A percentile compares a stretch with the other conserved stretches of the same genome.
Evolutionary conservation across 2,329 filamentous ascomycete genomes (phyloP).

Genomic region (Venturia pyrina): DNA sequence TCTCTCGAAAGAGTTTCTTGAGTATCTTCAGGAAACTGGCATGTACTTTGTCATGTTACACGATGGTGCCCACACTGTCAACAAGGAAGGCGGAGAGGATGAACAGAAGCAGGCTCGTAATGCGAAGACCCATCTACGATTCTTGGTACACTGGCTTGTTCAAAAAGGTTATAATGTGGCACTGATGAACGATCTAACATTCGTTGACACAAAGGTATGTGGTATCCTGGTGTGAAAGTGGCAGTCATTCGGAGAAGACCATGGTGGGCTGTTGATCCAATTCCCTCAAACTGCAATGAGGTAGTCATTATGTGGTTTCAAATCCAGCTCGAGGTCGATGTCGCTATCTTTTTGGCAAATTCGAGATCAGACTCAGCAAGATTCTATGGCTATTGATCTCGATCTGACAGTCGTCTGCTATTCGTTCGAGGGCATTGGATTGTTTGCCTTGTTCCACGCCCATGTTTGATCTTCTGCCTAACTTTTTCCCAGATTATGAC

Average conservation of each 20-base stretch:
- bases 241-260: not conserved
- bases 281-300: not conserved
- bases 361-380: not conserved
- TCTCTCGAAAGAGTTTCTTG: slow-evolving; percentile 39
- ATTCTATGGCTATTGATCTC: not conserved
- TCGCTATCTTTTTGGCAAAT: not conserved
- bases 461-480: not conserved
- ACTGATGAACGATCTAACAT: slow-evolving; percentile 54
- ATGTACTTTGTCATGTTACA: slow-evolving; percentile 56
- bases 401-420: not conserved
- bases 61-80: slow-evolving; percentile 9
- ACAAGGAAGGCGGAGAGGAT: not conserved
- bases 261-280: not conserved
- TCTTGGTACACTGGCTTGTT: slow-evolving; percentile 47
- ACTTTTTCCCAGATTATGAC: slow-evolving; percentile 33
- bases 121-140: slow-evolving; percentile 26
- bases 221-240: slow-evolving; percentile 6
- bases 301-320: no score
- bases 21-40: slow-evolving; percentile 45
- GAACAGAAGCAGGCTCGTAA: slow-evolving; percentile 3
- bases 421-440: not conserved
- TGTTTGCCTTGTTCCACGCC: not conserved
- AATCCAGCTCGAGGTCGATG: slow-evolving; percentile 12
- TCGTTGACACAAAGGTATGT: slow-evolving; percentile 51
- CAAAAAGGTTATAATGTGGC: slow-evolving; percentile 49